These are phyloP conservation scores for Ophiosphaerella korrae DNA, from an alignment of 2,329 filamentous ascomycete genomes.

Conservation along the genomic window DNA sequence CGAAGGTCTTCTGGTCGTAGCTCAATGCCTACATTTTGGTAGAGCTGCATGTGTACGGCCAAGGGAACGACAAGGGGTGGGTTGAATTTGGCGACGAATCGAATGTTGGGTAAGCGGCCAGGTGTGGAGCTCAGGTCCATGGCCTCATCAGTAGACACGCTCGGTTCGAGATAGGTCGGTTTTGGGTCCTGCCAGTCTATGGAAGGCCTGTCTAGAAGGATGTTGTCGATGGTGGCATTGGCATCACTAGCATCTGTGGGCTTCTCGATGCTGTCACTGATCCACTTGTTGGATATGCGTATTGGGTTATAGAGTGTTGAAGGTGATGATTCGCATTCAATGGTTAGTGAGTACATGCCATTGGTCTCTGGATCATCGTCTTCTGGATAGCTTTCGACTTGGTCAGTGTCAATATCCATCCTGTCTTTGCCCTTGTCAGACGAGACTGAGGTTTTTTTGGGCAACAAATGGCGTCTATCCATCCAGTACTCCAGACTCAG, in stretches of 20 bases:
- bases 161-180: slow-evolving; percentile 58
- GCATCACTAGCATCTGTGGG: slow-evolving; percentile 45
- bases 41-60: slow-evolving; percentile 66
- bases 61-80: slow-evolving; percentile 75
- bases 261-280: slow-evolving; percentile 70
- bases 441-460: slow-evolving; percentile 21
- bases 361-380: slow-evolving; percentile 50
- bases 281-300: slow-evolving; percentile 75
- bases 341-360: slow-evolving; percentile 68
- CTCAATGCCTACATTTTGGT: slow-evolving; percentile 62
- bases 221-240: slow-evolving; percentile 43
- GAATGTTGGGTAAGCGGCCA: slow-evolving; percentile 69
- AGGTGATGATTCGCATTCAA: slow-evolving; percentile 64
- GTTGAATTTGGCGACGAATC: slow-evolving; percentile 75
- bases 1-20: slow-evolving; percentile 60
- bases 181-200: slow-evolving; percentile 77
- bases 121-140: slow-evolving; percentile 61
- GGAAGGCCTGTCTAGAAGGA: slow-evolving; percentile 51
- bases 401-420: slow-evolving; percentile 41
- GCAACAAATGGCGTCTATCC: slow-evolving; percentile 59
- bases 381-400: slow-evolving; percentile 26
- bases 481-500: slow-evolving; percentile 80
- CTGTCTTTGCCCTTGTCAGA: slow-evolving; percentile 45
- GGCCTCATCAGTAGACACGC: slow-evolving; percentile 48
- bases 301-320: slow-evolving; percentile 62